These are phyloP conservation scores for Dendrobium nobile DNA, from an alignment of 106 monocot genomes.

Conservation along the genomic window DNA sequence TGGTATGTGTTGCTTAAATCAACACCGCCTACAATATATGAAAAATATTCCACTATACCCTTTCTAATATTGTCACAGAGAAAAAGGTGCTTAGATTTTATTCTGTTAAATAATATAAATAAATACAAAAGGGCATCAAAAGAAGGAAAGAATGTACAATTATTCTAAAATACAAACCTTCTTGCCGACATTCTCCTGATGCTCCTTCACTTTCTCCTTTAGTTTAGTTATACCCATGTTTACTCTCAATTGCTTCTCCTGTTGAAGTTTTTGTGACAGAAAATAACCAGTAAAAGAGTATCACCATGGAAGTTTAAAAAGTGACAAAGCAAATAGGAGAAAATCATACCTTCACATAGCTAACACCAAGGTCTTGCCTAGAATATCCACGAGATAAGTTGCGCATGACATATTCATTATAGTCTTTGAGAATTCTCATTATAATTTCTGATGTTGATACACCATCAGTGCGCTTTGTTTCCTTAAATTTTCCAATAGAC, in stretches of 20 bases:
- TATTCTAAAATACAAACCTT: conserved; percentile 27
- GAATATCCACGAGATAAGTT: conserved; percentile 83
- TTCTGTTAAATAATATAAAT: no score
- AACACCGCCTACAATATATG: no score
- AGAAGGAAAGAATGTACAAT: no score
- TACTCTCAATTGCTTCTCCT: conserved; percentile 73
- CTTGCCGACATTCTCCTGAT: conserved; percentile 68
- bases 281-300: neutral
- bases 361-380: conserved; percentile 73
- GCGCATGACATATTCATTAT: conserved; percentile 81
- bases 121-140: no score
- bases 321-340: no score
- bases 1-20: no score
- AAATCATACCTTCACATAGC: conserved; percentile 70
- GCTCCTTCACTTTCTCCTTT: conserved; percentile 66
- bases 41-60: no score
- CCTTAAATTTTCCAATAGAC: conserved; percentile 73
- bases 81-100: no score
- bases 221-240: conserved; percentile 73
- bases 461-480: conserved; percentile 75
- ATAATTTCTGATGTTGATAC: conserved; percentile 85
- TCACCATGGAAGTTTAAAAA: no score
- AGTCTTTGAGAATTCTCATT: conserved; percentile 87
- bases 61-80: no score
- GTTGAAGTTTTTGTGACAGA: neutral